Base-by-base conservation (phyloP, 345 rosid genomes). In the Physaria fendleri region DNA sequence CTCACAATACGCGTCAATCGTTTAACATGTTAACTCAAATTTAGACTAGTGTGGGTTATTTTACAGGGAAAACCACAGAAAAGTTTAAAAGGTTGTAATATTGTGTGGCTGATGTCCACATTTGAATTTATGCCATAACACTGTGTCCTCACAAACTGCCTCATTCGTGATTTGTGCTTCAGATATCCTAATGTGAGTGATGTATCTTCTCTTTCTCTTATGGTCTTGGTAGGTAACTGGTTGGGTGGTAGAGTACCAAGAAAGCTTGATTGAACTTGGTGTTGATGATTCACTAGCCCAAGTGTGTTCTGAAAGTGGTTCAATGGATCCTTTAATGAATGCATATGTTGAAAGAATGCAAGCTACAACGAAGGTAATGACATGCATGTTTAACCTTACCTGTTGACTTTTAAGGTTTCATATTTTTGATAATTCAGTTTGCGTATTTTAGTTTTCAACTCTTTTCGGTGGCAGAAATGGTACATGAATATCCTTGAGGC, bases 231-330 rank as follows among this genome's bases (percentile, higher is more conserved):
- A 93, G 99, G 97, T 93, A 15, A 93, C 99, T 68, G 91, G 99
- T 51, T 93, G 99, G 99, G 97, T 93, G 10, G 97, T 93, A 73
- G 96, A 90, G 65, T 93, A 87, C 79, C 99, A 94, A 85, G 99
- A 94, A 45, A 94, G 78, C 78, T 64, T 90, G 65, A 81, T 94
- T 63, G 99, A 83, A 42, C 99, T 94, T 69, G 99, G 99, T 59
- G 97, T 94, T 80, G 99, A 94, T 71, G 99, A 94, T 71, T 74
- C 95, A 48, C 86, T 94, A 45, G 99, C 99, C 57, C 97, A 94
- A 87, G 97, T 94, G 72, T 90, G 97, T 77, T 94, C 99, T 2
- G 99, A 94, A 74, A 90, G 99, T 78, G 99, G 99, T 65, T 80
- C 99, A 50, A 82, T 85, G 96, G 99, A 94, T 77, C 99, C 99